Evolutionary conservation across 495 filamentous ascomycete genomes (phyloP), one percentile per base, ranked within the genome.

Genomic region (Neurospora discreta): DNA sequence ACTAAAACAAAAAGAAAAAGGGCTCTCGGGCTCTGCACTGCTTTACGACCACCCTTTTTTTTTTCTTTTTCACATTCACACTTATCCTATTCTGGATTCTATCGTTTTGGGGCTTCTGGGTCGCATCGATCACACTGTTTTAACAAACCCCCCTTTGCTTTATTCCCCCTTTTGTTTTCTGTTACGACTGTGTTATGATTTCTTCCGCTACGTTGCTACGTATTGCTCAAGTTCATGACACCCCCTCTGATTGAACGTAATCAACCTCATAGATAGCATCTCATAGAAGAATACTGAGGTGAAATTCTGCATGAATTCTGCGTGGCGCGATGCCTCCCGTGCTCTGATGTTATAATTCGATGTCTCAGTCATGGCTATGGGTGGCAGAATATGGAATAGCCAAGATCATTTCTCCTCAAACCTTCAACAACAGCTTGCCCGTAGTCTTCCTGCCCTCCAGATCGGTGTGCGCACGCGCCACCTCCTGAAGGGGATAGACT

Each of bases 371-470:
- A 18, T 16, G 10, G 9, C 26, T 69, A 18, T 46, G 26, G 11
- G 20, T 11, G 18, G 38, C 58, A 20, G 30, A 36, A 26, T n/a
- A 33, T 26, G 4, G 38, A 23, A 9, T 15, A 9, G 5, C 10
- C 3, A 39, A 3, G 13, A 13, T 15, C 46, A 10, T 6, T 23
- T 58, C 16, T 41, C 44, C 33, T 73, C 69, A 77, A 39, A 78
- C 60, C 71, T 86, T 88, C 70, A 89, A 76, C 72, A 89, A 70
- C 70, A 93, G 77, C 85, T 97, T 98, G 18, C 95, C 95, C 41
- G 89, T 95, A 0, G 92, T 93, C 83, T 90, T 91, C 69, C 94
- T 83, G 36, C 91, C 87, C 80, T 96, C 92, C 39, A 98, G 81
- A 82, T 98, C 95, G 78, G 77, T 82, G 75, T 98, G 94, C 38